Conservation (phyloP, 805 yeast genomes). For the Yarrowia deformans region DNA sequence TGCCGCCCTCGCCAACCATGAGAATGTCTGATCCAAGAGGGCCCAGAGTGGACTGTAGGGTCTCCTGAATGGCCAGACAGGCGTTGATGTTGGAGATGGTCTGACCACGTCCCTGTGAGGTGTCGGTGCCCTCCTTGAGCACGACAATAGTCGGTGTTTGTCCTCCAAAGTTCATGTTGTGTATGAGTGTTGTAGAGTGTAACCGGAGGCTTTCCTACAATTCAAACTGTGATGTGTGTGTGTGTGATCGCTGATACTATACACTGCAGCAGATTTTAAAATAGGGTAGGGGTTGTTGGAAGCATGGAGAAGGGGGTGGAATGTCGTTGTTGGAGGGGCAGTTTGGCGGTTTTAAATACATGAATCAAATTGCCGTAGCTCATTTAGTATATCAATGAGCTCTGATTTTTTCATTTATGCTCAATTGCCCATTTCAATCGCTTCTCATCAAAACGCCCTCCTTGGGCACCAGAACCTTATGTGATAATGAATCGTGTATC, state of each 20-base stretch:
- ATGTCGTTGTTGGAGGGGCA: neutral
- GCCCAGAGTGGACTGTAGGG: slow-evolving; percentile 92
- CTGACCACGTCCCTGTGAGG: slow-evolving; percentile 97
- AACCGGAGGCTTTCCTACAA: neutral
- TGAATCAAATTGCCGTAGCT: neutral
- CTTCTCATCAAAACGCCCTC: neutral
- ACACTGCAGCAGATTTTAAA: slow-evolving; percentile 20
- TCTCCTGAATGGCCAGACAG: slow-evolving; percentile 95
- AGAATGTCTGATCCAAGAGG: slow-evolving; percentile 97
- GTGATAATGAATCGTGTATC: slow-evolving; percentile 4
- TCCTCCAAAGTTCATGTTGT: slow-evolving; percentile 79
- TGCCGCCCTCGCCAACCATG: slow-evolving; percentile 81
- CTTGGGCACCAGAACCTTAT: slow-evolving; percentile 29
- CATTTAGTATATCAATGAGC: neutral
- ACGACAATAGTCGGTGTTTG: slow-evolving; percentile 99
- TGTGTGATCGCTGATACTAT: neutral
- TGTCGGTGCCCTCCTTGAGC: slow-evolving; percentile 95
- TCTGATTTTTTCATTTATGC: neutral
- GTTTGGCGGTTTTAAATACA: too few species aligned
- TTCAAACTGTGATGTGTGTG: neutral
- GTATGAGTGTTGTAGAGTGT: neutral
- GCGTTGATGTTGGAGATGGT: slow-evolving; percentile 95
- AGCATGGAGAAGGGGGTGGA: slow-evolving; percentile 12
- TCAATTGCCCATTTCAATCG: neutral
- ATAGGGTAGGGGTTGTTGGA: slow-evolving; percentile 25